Evolutionary conservation across 1,139 yeast species (phyloP), one percentile per base, ranked within the genome.

Genomic region (Yamadazyma diospyri): DNA sequence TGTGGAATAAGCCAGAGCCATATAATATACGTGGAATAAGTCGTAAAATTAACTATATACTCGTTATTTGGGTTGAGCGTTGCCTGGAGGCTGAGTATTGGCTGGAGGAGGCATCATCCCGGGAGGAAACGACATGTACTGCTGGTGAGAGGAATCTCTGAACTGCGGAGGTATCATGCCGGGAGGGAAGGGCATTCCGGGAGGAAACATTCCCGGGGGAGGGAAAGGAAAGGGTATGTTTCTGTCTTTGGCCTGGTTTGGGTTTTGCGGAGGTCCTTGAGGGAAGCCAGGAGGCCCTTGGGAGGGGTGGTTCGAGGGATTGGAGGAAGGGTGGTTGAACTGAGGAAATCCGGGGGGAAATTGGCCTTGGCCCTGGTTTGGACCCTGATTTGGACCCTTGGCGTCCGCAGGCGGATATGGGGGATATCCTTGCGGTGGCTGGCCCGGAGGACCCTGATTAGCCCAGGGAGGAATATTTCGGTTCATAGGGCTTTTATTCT

Each of bases 121-220:
- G 10, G 45, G 47, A 16, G 46, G 43, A 28, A 37, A 27, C 25
- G 30, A 36, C 43, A 38, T 36, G n/a, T 26, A 37, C 21, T 34
- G 37, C 23, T 32, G 36, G 10, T 23, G 23, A n/a, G 26, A 27
- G 4, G 21, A 37, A 48, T 53, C 57, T 46, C 25, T 59, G 57
- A 31, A 35, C 20, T 39, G 59, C 51, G 17, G 61, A 8, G 57
- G 36, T 47, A 45, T 16, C 50, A 46, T 2, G 57, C 61, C 7
- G 52, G 61, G 22, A 56, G 63, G 39, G 45, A 34, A 30, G 17
- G 28, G 37, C 37, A 34, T 34, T 8, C 34, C 34, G 25, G 23
- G 64, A 9, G 63, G 64, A 25, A 49, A 50, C 58, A 55, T 55
- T 8, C 64, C 64, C 26, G 48, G 49, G 21, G 35, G 41, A 27